These are phyloP conservation scores for Fagus sylvatica DNA, from an alignment of 306 rosid species.

Conservation along the genomic window DNA sequence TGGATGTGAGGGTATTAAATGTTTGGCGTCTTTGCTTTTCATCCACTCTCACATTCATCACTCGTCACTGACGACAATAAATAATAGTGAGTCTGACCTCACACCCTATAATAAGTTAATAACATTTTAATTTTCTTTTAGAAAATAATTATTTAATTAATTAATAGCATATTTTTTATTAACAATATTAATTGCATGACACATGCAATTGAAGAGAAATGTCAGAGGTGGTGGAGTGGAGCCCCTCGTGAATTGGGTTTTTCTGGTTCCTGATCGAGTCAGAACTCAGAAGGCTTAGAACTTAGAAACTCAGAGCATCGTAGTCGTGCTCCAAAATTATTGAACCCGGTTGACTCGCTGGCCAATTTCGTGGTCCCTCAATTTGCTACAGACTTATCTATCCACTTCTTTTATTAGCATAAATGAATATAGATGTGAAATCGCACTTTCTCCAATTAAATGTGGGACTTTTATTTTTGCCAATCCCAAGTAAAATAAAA, in stretches of 20 bases:
- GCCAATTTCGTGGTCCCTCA: neutral
- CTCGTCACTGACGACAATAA: conserved; percentile 26
- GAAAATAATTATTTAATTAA: neutral
- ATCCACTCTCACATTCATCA: conserved; percentile 21
- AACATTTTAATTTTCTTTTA: neutral
- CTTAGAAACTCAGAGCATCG: conserved; percentile 11
- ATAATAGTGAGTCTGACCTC: conserved; percentile 32
- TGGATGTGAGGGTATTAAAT: no score
- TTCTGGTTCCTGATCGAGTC: no score
- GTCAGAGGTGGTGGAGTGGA: conserved; percentile 31
- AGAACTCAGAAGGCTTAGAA: no score
- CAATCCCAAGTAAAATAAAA: no score
- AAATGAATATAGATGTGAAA: no score
- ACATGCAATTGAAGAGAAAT: neutral
- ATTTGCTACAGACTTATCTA: no score
- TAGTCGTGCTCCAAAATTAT: conserved; percentile 52
- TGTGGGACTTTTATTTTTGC: no score
- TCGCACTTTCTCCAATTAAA: no score
- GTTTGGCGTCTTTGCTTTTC: conserved; percentile 23
- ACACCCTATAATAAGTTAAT: conserved; percentile 26
- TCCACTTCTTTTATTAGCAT: no score
- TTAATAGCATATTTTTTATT: neutral
- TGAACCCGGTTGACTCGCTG: conserved; percentile 53
- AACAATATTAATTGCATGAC: conserved; percentile 1
- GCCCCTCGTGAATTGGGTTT: conserved; percentile 59